These are phyloP conservation scores for Colletotrichum agaves DNA, from an alignment of 2,329 filamentous ascomycete genomes.

Conservation along the genomic window DNA sequence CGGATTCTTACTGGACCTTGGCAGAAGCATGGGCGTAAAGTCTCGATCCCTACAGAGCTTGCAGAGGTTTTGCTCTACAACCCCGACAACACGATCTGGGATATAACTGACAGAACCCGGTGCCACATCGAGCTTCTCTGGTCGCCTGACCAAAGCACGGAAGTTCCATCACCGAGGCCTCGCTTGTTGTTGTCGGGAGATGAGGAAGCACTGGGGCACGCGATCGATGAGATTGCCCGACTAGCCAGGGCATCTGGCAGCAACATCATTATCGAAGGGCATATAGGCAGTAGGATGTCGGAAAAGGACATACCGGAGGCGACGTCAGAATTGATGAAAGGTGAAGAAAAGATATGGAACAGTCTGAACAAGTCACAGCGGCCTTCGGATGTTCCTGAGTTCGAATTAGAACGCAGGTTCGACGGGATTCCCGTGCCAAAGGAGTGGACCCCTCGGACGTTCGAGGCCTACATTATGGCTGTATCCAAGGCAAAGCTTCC, in stretches of 20 bases:
- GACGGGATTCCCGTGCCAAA: conserved; percentile 52
- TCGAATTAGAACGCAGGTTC: conserved; percentile 41
- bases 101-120: conserved; percentile 44
- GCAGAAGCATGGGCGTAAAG: conserved; percentile 40
- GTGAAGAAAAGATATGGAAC: conserved; percentile 16
- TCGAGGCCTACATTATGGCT: conserved; percentile 55
- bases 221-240: conserved; percentile 18
- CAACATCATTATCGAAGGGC: conserved; percentile 4
- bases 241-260: conserved; percentile 2
- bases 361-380: conserved; percentile 7
- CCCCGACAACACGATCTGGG: conserved; percentile 41
- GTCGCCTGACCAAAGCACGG: conserved; percentile 1
- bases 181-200: conserved; percentile 31
- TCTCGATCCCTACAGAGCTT: conserved; percentile 40
- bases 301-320: not conserved
- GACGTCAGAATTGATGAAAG: not conserved
- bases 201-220: conserved; percentile 28
- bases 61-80: conserved; percentile 36
- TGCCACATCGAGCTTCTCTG: conserved; percentile 39
- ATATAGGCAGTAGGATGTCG: conserved; percentile 1
- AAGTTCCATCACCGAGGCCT: not conserved
- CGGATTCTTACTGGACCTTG: conserved; percentile 39
- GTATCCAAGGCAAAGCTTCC: conserved; percentile 53
- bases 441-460: conserved; percentile 54
- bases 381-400: conserved; percentile 2